Evolutionary conservation across 1,284 basidiomycete species (phyloP), one percentile per base, ranked within the genome.

Genomic region (Singerocomus inundabilis): DNA sequence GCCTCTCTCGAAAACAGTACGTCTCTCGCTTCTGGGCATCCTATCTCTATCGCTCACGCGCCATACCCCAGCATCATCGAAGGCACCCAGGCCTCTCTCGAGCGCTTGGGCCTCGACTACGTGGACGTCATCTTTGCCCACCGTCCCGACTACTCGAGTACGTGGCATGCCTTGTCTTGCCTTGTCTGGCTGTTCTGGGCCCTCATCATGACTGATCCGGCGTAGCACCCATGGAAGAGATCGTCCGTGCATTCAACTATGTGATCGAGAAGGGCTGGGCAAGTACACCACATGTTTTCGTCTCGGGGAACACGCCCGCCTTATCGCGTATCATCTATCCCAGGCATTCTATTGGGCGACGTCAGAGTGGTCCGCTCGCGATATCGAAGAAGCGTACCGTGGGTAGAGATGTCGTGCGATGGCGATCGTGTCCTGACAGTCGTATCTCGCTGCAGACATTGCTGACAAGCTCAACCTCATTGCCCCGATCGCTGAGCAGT

Each of bases 1-100:
- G 84, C 37, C 67, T 85, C 12, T 78, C 76, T 25, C 73, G 86
- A 49, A 90, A 90, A 71, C 87, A 89, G 77, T 81, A 52, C 39
- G 48, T 34, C n/a, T 21, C 21, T 21, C 33, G 31, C 5, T 24
- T 21, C 18, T 6, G 11, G 9, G 44, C 15, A 6, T 4, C 15
- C 6, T 25, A 25, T 8, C 9, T 3, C 21, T 11, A 29, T 39
- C 11, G 24, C 49, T 62, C 15, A 51, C 30, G 12, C 4, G 16
- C 18, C 13, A 10, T 26, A 4, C 21, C 21, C 16, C 15, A 82
- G 76, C 63, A 75, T 87, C 57, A 75, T 90, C 53, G 85, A 89
- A 63, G 87, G 84, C 15, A 72, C 81, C 24, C 75, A 78, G 55
- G 76, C 75, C 32, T 80, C 75, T 5, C 73, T 89, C 16, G 71